A percentile compares a stretch with the other conserved stretches of the same genome.
phyloP scores from a whole-genome alignment of 805 yeast genomes.

The Wickerhamiella galacta region DNA sequence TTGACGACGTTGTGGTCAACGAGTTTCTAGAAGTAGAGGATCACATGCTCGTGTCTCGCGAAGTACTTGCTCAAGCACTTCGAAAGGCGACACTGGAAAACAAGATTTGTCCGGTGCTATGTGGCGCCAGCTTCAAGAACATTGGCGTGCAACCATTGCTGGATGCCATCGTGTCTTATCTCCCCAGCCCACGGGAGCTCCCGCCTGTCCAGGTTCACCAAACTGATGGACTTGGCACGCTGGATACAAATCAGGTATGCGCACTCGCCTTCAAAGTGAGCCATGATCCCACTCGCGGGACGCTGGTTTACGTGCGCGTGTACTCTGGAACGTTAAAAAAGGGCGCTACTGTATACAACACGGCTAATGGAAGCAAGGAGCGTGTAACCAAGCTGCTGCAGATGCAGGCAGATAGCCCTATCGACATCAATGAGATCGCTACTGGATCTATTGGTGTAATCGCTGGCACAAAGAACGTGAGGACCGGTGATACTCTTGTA shows the following conservation, averaged over 20 bases:
- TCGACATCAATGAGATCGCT: constrained; percentile 43
- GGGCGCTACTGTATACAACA: constrained; percentile 46
- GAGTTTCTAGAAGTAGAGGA: constrained; percentile 56
- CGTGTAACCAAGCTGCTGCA: constrained; percentile 51
- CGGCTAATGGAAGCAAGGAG: constrained; percentile 51
- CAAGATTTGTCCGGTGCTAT: constrained; percentile 58
- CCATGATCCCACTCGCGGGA: constrained; percentile 63
- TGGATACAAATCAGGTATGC: constrained; percentile 36
- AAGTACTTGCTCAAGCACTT: constrained; percentile 40
- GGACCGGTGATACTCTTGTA: constrained; percentile 84
- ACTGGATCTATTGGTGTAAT: constrained; percentile 88
- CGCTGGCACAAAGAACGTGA: constrained; percentile 50
- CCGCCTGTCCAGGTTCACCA: constrained; percentile 5
- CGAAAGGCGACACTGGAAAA: constrained; percentile 43
- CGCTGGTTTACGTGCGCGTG: constrained; percentile 72
- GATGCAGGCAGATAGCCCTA: constrained; percentile 81
- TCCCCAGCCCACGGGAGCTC: constrained; percentile 69
- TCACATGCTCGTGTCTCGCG: constrained; percentile 43
- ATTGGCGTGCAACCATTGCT: constrained; percentile 90
- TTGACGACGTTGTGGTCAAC: constrained; percentile 63
- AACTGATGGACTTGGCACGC: constrained; percentile 9
- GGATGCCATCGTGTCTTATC: constrained; percentile 60
- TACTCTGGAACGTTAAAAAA: constrained; percentile 63
- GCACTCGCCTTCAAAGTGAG: constrained; percentile 86
- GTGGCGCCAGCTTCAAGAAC: constrained; percentile 85